These are phyloP conservation scores for Nyctanthes arbortristis DNA, from an alignment of 257 asterid species.

Conservation along the genomic window DNA sequence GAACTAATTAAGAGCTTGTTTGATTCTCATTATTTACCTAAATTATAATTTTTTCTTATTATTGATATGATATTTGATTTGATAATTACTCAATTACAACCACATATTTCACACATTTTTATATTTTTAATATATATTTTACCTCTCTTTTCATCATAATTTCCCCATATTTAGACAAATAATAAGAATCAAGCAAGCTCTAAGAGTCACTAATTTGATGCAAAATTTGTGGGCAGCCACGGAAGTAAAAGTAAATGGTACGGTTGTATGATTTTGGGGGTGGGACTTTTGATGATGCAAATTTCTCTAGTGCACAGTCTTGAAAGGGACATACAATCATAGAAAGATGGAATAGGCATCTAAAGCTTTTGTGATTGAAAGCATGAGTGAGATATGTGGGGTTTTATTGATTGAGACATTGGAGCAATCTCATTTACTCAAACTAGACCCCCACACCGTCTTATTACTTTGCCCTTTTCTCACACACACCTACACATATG, in stretches of 20 bases:
- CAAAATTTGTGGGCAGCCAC: not conserved
- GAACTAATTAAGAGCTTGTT: too few species aligned
- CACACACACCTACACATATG: not conserved
- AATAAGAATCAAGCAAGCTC: too few species aligned
- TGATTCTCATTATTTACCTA: too few species aligned
- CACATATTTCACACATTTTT: too few species aligned
- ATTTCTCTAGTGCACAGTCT: conserved; percentile 43
- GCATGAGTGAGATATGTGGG: conserved; percentile 84
- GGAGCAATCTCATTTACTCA: conserved; percentile 40
- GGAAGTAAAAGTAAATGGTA: not conserved
- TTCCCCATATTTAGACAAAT: too few species aligned
- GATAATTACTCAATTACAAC: too few species aligned
- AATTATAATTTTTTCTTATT: too few species aligned
- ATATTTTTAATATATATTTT: too few species aligned
- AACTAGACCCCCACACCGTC: conserved; percentile 23
- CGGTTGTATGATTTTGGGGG: conserved; percentile 41
- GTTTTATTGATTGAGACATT: conserved; percentile 50
- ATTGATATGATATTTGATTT: too few species aligned
- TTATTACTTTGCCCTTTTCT: not conserved
- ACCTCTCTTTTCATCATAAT: too few species aligned
- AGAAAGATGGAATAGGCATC: conserved; percentile 79
- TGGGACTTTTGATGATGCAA: conserved; percentile 52
- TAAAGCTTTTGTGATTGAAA: conserved; percentile 48
- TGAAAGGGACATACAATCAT: conserved; percentile 73
- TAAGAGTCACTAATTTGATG: not conserved